A percentile compares a stretch with the other conserved stretches of the same genome.
phyloP scores from a whole-genome alignment of 2,329 filamentous ascomycete genomes.

The Verticillium albo-atrum region DNA sequence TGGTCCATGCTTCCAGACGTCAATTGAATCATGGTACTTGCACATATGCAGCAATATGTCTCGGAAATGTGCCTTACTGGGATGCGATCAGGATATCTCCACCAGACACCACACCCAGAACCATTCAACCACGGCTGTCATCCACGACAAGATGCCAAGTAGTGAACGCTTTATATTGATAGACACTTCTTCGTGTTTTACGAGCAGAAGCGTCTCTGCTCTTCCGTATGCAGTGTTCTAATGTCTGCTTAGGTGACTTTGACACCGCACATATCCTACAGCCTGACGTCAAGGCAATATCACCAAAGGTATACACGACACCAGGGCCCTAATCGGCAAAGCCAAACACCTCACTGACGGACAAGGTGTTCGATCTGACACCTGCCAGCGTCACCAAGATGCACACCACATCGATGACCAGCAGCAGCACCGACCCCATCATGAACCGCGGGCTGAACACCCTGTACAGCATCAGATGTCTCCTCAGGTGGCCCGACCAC shows the following conservation, averaged over 20 bases:
- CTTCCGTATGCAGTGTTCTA: no score
- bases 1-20: neutral
- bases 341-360: conserved; percentile 85
- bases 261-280: neutral
- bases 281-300: neutral
- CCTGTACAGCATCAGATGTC: conserved; percentile 94
- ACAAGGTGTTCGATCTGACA: conserved; percentile 69
- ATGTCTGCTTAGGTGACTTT: neutral
- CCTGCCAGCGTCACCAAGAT: conserved; percentile 69
- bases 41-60: no score
- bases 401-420: conserved; percentile 73
- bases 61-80: neutral
- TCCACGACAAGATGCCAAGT: no score
- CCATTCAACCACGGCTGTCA: no score
- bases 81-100: neutral
- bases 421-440: conserved; percentile 66
- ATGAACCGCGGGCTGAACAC: conserved; percentile 92
- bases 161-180: no score
- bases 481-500: conserved; percentile 81
- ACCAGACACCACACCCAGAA: no score
- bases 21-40: neutral
- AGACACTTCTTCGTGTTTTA: no score
- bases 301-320: neutral
- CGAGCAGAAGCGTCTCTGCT: no score
- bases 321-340: conserved; percentile 48